Evolutionary conservation across 2,329 filamentous ascomycete species (phyloP).

Genomic region (Penicillium sp.): DNA sequence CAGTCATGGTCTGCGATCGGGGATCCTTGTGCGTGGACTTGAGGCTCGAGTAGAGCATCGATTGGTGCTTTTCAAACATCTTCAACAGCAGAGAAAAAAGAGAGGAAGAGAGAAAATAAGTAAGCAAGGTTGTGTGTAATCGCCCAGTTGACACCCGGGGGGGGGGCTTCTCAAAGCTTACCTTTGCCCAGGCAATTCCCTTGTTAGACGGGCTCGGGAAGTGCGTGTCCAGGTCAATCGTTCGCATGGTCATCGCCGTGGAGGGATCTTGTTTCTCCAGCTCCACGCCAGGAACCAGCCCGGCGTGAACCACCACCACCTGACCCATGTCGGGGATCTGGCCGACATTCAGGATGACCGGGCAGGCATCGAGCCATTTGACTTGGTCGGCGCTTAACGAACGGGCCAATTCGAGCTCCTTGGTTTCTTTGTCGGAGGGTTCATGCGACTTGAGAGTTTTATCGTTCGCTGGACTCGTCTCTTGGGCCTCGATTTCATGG

Average conservation of each 20-base stretch:
- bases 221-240: slow-evolving; percentile 59
- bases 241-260: slow-evolving; percentile 89
- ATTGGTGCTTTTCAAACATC: slow-evolving; percentile 49
- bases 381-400: slow-evolving; percentile 56
- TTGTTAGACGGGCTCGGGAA: slow-evolving; percentile 48
- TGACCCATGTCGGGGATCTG: slow-evolving; percentile 54
- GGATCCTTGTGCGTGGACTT: slow-evolving; percentile 14
- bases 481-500: slow-evolving; percentile 36
- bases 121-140: background rate
- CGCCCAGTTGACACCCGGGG: background rate
- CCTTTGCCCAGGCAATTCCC: slow-evolving; percentile 63
- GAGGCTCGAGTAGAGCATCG: slow-evolving; percentile 21
- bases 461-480: slow-evolving; percentile 8
- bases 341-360: slow-evolving; percentile 73
- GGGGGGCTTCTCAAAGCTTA: slow-evolving; percentile 21
- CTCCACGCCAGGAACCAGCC: slow-evolving; percentile 68
- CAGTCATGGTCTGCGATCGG: slow-evolving; percentile 49
- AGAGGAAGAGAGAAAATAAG: background rate
- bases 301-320: slow-evolving; percentile 75
- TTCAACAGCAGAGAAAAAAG: slow-evolving; percentile 13
- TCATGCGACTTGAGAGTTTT: slow-evolving; percentile 15
- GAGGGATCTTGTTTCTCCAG: slow-evolving; percentile 68
- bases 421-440: slow-evolving; percentile 26
- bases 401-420: slow-evolving; percentile 50
- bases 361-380: slow-evolving; percentile 62